Conservation (phyloP, 139 green algal genomes). For the Parachlorella kessleri region DNA sequence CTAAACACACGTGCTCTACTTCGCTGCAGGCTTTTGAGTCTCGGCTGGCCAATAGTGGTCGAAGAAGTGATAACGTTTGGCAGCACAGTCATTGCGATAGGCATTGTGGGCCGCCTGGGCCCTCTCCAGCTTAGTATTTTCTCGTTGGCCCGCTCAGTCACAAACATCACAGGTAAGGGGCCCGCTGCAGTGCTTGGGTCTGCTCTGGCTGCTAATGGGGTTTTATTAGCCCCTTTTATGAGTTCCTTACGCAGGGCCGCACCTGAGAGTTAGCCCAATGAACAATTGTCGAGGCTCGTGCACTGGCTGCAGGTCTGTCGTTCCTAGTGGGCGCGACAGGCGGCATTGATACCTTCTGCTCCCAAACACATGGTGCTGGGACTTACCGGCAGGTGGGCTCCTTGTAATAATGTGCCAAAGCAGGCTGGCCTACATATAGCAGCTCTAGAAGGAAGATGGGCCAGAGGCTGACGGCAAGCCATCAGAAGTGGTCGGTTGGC, state of each 20-base stretch:
- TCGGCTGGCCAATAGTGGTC: not conserved
- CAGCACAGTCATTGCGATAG: slow-evolving; percentile 9
- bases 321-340: slow-evolving; percentile 13
- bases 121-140: not conserved
- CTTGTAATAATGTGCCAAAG: too few species aligned
- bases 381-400: not conserved
- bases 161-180: slow-evolving; percentile 27
- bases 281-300: not conserved
- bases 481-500: too few species aligned
- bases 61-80: slow-evolving; percentile 11
- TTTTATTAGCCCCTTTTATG: too few species aligned
- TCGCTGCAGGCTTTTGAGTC: slow-evolving; percentile 1
- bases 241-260: too few species aligned
- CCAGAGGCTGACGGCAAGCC: too few species aligned
- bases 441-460: too few species aligned
- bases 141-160: slow-evolving; percentile 7
- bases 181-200: too few species aligned
- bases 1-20: not conserved
- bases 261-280: too few species aligned
- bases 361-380: not conserved
- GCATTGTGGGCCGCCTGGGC: slow-evolving; percentile 6
- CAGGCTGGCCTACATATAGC: too few species aligned
- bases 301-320: slow-evolving; percentile 12
- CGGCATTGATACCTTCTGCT: slow-evolving; percentile 7
- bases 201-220: too few species aligned